These are phyloP conservation scores for Syzygium aqueum DNA, from an alignment of 345 rosid species.

Conservation along the genomic window DNA sequence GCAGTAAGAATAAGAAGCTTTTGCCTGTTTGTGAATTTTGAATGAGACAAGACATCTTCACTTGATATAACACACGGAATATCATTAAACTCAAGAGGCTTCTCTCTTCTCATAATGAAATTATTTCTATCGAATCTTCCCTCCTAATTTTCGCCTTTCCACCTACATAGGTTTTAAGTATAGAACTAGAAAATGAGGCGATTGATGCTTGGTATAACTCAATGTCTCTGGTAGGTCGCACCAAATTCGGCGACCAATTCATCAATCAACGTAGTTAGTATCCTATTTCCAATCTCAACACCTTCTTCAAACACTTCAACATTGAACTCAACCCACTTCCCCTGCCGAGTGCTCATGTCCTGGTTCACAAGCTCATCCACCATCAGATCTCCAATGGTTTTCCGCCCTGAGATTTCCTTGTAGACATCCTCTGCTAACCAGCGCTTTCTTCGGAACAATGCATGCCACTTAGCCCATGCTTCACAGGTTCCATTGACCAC, in stretches of 20 bases:
- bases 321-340: constrained; percentile 68
- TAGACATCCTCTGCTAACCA: constrained; percentile 56
- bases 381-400: constrained; percentile 50
- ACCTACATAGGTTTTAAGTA: background rate
- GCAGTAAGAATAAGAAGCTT: background rate
- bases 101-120: background rate
- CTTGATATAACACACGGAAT: background rate
- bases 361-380: constrained; percentile 78
- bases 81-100: background rate
- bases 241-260: constrained; percentile 51
- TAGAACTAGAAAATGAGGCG: background rate
- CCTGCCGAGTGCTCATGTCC: constrained; percentile 57
- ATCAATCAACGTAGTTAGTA: constrained; percentile 56
- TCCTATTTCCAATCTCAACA: constrained; percentile 43
- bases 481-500: constrained; percentile 36
- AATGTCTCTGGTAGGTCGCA: background rate
- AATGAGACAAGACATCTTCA: background rate
- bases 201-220: background rate
- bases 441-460: constrained; percentile 25
- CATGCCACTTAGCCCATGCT: constrained; percentile 24
- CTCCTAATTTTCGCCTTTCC: background rate
- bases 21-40: background rate
- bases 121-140: background rate
- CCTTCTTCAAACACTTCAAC: constrained; percentile 62
- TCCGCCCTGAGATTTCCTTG: constrained; percentile 42